These are phyloP conservation scores for Erigeron canadensis DNA, from an alignment of 129 eudicot species.

Conservation along the genomic window DNA sequence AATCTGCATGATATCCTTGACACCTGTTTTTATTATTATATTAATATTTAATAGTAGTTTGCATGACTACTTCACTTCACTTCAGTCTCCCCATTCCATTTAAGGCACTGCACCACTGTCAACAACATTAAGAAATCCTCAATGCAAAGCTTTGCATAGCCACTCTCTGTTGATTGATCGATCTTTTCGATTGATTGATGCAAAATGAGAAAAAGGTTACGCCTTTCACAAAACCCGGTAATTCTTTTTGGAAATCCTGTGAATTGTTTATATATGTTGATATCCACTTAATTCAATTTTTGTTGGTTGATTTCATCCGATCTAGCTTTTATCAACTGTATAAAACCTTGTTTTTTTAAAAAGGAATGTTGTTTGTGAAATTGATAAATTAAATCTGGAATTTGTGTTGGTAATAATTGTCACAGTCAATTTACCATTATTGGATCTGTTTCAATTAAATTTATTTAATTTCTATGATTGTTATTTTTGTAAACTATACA, in stretches of 20 bases:
- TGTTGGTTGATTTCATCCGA: background rate
- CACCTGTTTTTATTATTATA: no score
- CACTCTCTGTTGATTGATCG: background rate
- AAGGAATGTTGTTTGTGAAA: background rate
- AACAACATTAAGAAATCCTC: background rate
- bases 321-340: background rate
- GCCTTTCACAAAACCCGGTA: background rate
- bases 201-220: slow-evolving; percentile 5
- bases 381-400: background rate
- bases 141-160: background rate
- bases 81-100: background rate
- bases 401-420: background rate
- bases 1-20: no score
- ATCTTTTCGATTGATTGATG: background rate
- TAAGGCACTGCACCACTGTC: slow-evolving; percentile 7
- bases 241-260: background rate
- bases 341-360: background rate
- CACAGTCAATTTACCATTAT: background rate
- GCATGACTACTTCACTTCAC: background rate
- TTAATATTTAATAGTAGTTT: no score
- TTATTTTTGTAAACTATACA: background rate
- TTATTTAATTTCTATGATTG: background rate
- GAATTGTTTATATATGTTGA: background rate
- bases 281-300: background rate
- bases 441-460: background rate